Base-by-base conservation (phyloP, 2,329 filamentous ascomycete species). In the Trichophyton equinum region DNA sequence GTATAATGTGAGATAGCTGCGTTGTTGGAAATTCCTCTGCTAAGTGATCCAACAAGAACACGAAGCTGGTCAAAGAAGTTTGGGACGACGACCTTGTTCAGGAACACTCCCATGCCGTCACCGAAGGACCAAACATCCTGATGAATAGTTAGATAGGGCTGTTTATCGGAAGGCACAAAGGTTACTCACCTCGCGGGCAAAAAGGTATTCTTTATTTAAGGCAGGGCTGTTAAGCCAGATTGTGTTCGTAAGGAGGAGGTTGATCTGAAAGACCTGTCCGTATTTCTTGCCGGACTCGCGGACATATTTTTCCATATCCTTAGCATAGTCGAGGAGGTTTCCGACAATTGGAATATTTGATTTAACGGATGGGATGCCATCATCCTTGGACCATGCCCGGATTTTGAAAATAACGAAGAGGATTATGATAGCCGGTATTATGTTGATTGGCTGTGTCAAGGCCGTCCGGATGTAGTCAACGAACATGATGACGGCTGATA, bases 101-200 rank as follows among this genome's bases (percentile, higher is more conserved):
- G 59, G 51, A 64, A 65, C 13, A 65, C 55, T 4, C 64, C 62
- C 64, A 65, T 64, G 11, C 62, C 62, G 51, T 64, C 64, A 15
- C 64, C 64, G 20, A 64, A 65, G 9, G 64, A 65, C 64, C 64
- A 65, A 36, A 62, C 59, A 27, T 65, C 60, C 60, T 61, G 51
- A 7, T 46, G n/a, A 38, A 36, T 8, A 49, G 44, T 33, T 27
- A 40, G 22, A n/a, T 2, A 9, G 13, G 8, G 1, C 1, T 25
- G 3, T 61, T 27, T 44, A 15, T 18, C 7, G 2, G 4, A 15
- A 49, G 4, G 30, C n/a, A 38, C 4, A 27, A 4, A 22, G 40
- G 9, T 13, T 4, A 49, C 60, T 20, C 40, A 61, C 62, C 44
- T 65, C 64, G 46, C 63, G 57, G 20, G 61, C 56, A 40, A 65